These are phyloP conservation scores for Ogataea philodendri DNA, from an alignment of 805 yeast genomes.

Conservation along the genomic window DNA sequence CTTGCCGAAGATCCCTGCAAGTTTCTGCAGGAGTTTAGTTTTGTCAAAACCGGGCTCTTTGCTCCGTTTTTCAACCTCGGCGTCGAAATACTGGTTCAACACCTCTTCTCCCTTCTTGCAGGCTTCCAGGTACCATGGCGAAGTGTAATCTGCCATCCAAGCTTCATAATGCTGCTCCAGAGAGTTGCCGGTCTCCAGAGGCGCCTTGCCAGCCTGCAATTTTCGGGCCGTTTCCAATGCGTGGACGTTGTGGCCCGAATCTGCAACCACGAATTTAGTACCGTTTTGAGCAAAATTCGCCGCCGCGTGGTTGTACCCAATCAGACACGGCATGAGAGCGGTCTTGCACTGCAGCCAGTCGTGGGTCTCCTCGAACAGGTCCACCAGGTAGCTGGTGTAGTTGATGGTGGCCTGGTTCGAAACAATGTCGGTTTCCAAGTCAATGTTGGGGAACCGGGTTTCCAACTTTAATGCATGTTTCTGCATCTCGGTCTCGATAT, in stretches of 20 bases:
- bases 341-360: conserved; percentile 66
- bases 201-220: conserved; percentile 29
- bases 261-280: conserved; percentile 16
- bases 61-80: conserved; percentile 29
- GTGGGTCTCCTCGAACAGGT: conserved; percentile 48
- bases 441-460: conserved; percentile 40
- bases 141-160: conserved; percentile 58
- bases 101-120: conserved; percentile 48
- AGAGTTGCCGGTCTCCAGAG: no score
- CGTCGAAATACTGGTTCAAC: conserved; percentile 28
- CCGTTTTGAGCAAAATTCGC: conserved; percentile 8
- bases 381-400: conserved; percentile 59
- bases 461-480: conserved; percentile 53
- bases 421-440: conserved; percentile 41
- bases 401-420: conserved; percentile 57
- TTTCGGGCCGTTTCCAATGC: conserved; percentile 22
- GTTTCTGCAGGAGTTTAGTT: conserved; percentile 40
- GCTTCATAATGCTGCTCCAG: no score
- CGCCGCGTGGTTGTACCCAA: conserved; percentile 64
- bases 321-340: conserved; percentile 72
- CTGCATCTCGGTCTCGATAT: conserved; percentile 53
- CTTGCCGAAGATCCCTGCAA: conserved; percentile 56
- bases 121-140: conserved; percentile 57
- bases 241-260: conserved; percentile 1
- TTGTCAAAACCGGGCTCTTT: conserved; percentile 39